Evolutionary conservation across 2,329 filamentous ascomycete genomes (phyloP), one percentile per base, ranked within the genome.

Genomic region (Fusarium devonianum): DNA sequence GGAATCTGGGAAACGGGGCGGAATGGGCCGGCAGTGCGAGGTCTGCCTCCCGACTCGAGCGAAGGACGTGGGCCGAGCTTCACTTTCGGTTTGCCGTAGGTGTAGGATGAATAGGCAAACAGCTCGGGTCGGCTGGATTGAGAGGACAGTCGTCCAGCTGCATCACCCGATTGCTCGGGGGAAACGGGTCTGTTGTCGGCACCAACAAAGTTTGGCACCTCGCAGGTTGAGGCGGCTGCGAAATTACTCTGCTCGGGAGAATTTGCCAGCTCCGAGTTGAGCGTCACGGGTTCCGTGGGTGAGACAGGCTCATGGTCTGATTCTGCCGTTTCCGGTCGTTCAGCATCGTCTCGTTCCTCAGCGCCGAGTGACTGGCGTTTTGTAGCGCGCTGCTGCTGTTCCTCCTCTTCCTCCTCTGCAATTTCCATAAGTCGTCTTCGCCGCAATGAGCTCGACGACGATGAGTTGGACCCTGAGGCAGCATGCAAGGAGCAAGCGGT

Each of bases 31-130:
- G 69, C 85, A 73, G 73, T 87, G 35, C 86, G 81, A 51, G 85
- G 82, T 63, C 81, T 79, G 48, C 83, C 79, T 55, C 78, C 76
- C 29, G 81, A 76, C 54, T 91, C 87, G 30, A 86, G 68, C 3
- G 91, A 93, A 18, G 92, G 92, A 34, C 93, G 83, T 8, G 94
- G 93, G 2, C 87, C 94, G 32, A 96, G 82, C 72, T 95, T 97
- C 46, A 96, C 86, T 69, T 95, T 97, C 32, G 87, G 88, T 65
- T 89, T 91, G 62, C 76, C 74, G 59, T 78, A 79, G 29, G 72
- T 69, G 56, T 82, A 81, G 10, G 77, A 74, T 17, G 74, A 69
- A 50, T 77, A 77, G 57, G 71, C 75, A 64, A 79, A 79, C 23
- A 79, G 62, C 9, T 86, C 82, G 5, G 75, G 71, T 33, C 78